A percentile compares a stretch with the other conserved stretches of the same genome.
phyloP scores from a whole-genome alignment of 2,329 filamentous ascomycete genomes.

The Fusarium sp. region DNA sequence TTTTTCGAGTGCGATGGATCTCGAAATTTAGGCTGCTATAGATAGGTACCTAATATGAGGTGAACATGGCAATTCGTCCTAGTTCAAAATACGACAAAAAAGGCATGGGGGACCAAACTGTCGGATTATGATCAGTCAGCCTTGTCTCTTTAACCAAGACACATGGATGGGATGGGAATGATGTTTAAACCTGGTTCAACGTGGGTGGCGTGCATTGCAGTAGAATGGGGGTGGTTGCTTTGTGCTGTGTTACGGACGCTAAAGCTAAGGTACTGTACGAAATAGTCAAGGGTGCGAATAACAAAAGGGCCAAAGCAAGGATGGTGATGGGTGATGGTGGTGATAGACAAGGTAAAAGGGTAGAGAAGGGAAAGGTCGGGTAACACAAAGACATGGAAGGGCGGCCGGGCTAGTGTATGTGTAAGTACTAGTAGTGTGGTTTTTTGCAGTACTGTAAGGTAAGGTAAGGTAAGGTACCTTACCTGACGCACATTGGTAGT shows the following conservation, averaged over 20 bases:
- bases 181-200: conserved; percentile 35
- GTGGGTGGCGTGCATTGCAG: conserved; percentile 43
- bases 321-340: conserved; percentile 31
- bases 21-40: too few relatives aligned
- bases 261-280: conserved; percentile 30
- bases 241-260: conserved; percentile 45
- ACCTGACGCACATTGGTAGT: conserved; percentile 34
- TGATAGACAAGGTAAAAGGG: conserved; percentile 33
- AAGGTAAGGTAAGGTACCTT: neutral
- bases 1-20: too few relatives aligned
- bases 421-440: neutral
- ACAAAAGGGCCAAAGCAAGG: conserved; percentile 35
- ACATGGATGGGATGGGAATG: conserved; percentile 23
- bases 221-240: conserved; percentile 32
- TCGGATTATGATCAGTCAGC: conserved; percentile 32
- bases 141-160: conserved; percentile 40
- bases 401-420: conserved; percentile 16
- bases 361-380: conserved; percentile 43
- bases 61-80: neutral
- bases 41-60: neutral
- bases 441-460: neutral
- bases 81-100: neutral
- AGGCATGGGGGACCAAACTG: conserved; percentile 26
- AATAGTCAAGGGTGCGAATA: conserved; percentile 42
- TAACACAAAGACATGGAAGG: conserved; percentile 43